Percentiles rank a stretch among this genome's conserved stretches.
Conservation (phyloP, 352 stramenopile species). For the Globisporangium megalacanthum region DNA sequence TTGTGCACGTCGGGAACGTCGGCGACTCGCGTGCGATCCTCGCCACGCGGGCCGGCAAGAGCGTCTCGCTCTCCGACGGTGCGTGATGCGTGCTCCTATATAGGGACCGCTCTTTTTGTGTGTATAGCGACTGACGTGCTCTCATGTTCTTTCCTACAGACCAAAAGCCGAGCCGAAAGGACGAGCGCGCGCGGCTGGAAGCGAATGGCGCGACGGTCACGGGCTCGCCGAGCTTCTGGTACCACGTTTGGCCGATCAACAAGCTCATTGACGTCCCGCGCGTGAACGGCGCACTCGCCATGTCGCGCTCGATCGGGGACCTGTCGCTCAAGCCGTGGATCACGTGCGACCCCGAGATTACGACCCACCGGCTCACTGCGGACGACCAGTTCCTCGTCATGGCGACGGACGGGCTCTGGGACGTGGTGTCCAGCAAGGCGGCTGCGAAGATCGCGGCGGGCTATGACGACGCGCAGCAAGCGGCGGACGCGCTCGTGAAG, state of each 20-base stretch:
- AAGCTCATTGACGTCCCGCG: slow-evolving; percentile 74
- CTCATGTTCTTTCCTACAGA: slow-evolving; percentile 21
- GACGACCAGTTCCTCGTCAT: slow-evolving; percentile 77
- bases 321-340: slow-evolving; percentile 71
- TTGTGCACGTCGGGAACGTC: slow-evolving; percentile 76
- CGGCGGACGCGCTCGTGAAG: slow-evolving; percentile 51
- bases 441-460: slow-evolving; percentile 51
- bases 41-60: slow-evolving; percentile 44
- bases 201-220: slow-evolving; percentile 67
- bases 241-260: slow-evolving; percentile 70
- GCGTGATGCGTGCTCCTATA: neutral
- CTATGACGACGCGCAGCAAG: slow-evolving; percentile 47
- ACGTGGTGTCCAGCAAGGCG: slow-evolving; percentile 65
- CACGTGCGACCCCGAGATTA: slow-evolving; percentile 74
- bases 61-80: slow-evolving; percentile 55
- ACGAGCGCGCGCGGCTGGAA: slow-evolving; percentile 66
- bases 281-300: slow-evolving; percentile 73
- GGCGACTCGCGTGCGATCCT: slow-evolving; percentile 79
- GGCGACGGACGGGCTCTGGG: slow-evolving; percentile 79
- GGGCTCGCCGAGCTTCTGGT: slow-evolving; percentile 53
- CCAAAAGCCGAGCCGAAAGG: slow-evolving; percentile 76
- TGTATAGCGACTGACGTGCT: neutral
- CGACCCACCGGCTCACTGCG: slow-evolving; percentile 43
- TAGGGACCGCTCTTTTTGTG: neutral
- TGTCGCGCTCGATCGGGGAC: slow-evolving; percentile 83